These are phyloP conservation scores for Oryza longistaminata DNA, from an alignment of 176 grass and related monocot genomes.

Conservation along the genomic window DNA sequence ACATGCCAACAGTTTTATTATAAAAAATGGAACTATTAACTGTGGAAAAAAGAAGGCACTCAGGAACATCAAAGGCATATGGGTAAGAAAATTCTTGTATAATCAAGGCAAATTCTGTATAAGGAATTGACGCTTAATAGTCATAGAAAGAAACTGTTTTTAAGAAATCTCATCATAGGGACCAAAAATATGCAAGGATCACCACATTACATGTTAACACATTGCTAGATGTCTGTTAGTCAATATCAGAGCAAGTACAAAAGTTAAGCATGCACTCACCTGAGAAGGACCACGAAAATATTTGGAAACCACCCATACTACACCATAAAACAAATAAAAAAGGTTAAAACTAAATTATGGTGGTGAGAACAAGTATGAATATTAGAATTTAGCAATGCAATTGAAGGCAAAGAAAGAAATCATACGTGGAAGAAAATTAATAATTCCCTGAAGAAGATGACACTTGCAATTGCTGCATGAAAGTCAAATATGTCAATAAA, in stretches of 20 bases:
- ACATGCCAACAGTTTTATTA: neutral
- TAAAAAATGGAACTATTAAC: neutral
- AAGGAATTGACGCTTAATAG: neutral
- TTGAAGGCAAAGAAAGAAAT: neutral
- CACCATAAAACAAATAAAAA: conserved; percentile 4
- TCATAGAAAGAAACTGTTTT: neutral
- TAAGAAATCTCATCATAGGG: neutral
- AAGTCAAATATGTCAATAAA: conserved; percentile 17
- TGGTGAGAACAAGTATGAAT: neutral
- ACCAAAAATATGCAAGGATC: conserved; percentile 6
- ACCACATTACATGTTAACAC: neutral
- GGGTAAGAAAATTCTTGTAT: neutral
- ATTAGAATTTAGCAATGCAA: conserved; percentile 11
- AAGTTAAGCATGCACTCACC: conserved; percentile 35
- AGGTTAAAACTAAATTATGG: neutral
- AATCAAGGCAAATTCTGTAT: neutral
- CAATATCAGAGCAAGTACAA: conserved; percentile 21
- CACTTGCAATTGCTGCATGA: conserved; percentile 58
- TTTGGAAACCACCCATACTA: conserved; percentile 57
- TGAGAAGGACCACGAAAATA: conserved; percentile 53
- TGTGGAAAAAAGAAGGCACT: neutral
- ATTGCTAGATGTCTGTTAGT: neutral
- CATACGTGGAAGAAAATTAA: conserved; percentile 48
- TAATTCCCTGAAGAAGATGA: conserved; percentile 58
- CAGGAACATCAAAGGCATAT: neutral